Conservation (phyloP, 495 filamentous ascomycete genomes). For the Annulohypoxylon bovei region DNA sequence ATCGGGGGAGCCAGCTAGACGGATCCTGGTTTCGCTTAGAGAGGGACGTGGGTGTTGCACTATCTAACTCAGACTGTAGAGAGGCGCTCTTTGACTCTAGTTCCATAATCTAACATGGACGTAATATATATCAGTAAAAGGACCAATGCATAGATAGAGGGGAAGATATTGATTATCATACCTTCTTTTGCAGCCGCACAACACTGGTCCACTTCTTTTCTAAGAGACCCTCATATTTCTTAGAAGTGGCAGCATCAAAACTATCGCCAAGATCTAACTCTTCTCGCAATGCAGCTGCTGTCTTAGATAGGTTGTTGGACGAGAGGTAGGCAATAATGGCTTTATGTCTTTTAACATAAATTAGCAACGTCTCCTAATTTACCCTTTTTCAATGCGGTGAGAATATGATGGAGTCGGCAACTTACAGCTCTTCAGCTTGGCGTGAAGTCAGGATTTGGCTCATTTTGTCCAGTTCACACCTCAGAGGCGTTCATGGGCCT, state of each 20-base stretch:
- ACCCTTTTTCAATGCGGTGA: neutral
- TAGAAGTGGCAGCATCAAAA: slow-evolving; percentile 79
- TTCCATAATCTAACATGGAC: slow-evolving; percentile 82
- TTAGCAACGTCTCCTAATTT: slow-evolving; percentile 2
- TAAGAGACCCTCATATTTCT: slow-evolving; percentile 89
- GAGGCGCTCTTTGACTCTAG: slow-evolving; percentile 76
- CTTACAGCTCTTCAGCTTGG: slow-evolving; percentile 91
- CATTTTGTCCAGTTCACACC: slow-evolving; percentile 61
- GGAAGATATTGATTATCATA: slow-evolving; percentile 41
- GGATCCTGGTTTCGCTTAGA: slow-evolving; percentile 85
- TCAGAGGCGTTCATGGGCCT: slow-evolving; percentile 24
- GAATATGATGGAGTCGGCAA: slow-evolving; percentile 14
- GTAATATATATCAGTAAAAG: slow-evolving; percentile 27
- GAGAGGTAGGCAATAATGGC: slow-evolving; percentile 88
- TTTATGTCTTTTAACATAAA: slow-evolving; percentile 77
- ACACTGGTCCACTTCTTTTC: slow-evolving; percentile 98
- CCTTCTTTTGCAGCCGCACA: slow-evolving; percentile 91
- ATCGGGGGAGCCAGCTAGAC: slow-evolving; percentile 83
- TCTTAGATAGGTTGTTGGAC: slow-evolving; percentile 72
- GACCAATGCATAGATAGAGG: neutral
- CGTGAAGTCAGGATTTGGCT: slow-evolving; percentile 78
- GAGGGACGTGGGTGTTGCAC: slow-evolving; percentile 83
- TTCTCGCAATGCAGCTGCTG: slow-evolving; percentile 71
- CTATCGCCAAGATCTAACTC: slow-evolving; percentile 72
- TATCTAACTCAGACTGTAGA: slow-evolving; percentile 85